phyloP scores from a whole-genome alignment of 2,329 filamentous ascomycete genomes.

The Hysterium pulicare region DNA sequence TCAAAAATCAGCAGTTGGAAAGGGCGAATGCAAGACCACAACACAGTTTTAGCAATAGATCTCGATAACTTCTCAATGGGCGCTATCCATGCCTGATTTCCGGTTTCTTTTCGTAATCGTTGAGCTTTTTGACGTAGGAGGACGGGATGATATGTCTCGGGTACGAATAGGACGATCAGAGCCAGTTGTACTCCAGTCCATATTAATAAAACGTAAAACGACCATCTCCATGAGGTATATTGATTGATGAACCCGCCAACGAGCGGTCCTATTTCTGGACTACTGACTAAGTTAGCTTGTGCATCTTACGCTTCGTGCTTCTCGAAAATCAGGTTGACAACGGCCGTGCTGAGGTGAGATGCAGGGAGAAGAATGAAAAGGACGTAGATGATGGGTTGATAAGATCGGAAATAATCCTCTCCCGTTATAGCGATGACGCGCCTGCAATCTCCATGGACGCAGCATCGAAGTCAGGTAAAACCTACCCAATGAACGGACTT shows the following conservation, averaged over 20 bases:
- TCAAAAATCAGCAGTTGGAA: slow-evolving; percentile 77
- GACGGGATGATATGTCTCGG: slow-evolving; percentile 78
- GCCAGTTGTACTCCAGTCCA: slow-evolving; percentile 48
- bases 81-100: slow-evolving; percentile 72
- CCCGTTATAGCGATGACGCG: too few species aligned
- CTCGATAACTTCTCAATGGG: slow-evolving; percentile 70
- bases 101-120: slow-evolving; percentile 67
- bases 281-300: slow-evolving; percentile 25
- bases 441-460: neutral
- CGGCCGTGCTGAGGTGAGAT: slow-evolving; percentile 1
- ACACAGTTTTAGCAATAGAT: slow-evolving; percentile 57
- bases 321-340: neutral
- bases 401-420: too few species aligned
- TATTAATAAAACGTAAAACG: slow-evolving; percentile 76
- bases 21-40: slow-evolving; percentile 58
- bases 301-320: slow-evolving; percentile 1
- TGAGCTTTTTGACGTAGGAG: slow-evolving; percentile 70
- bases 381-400: too few species aligned
- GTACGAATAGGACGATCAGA: slow-evolving; percentile 68
- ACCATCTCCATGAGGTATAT: slow-evolving; percentile 59
- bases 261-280: slow-evolving; percentile 56
- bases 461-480: slow-evolving; percentile 1
- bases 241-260: slow-evolving; percentile 81
- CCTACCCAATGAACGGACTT: slow-evolving; percentile 49
- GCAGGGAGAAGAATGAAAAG: slow-evolving; percentile 2